A percentile compares a stretch with the other conserved stretches of the same genome.
Conservation (phyloP, 164 flowering plant species). For the Protea cynaroides region DNA sequence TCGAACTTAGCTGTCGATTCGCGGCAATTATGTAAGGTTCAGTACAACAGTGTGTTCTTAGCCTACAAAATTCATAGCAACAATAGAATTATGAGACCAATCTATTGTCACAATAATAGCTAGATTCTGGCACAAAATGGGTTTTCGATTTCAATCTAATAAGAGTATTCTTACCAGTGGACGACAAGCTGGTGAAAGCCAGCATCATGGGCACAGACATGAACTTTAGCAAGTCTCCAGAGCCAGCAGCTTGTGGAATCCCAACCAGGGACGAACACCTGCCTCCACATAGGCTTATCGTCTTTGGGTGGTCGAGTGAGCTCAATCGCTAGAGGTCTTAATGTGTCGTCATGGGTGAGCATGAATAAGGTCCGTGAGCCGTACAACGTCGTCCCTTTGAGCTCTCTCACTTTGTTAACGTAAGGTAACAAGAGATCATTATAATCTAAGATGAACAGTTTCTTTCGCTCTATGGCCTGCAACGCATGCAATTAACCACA, state of each 20-base stretch:
- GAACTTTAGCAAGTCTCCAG: constrained; percentile 41
- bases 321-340: constrained; percentile 69
- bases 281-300: constrained; percentile 17
- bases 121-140: too few relatives aligned
- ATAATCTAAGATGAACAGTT: constrained; percentile 56
- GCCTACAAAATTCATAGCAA: constrained; percentile 15
- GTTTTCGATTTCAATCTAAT: too few relatives aligned
- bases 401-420: constrained; percentile 31
- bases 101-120: too few relatives aligned
- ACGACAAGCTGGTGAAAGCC: constrained; percentile 30
- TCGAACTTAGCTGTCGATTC: constrained; percentile 25
- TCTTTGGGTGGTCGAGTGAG: constrained; percentile 45
- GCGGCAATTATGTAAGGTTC: constrained; percentile 25
- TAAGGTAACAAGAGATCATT: constrained; percentile 57
- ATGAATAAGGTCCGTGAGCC: constrained; percentile 31
- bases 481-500: constrained; percentile 10
- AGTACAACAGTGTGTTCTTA: constrained; percentile 25
- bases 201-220: constrained; percentile 35
- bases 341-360: constrained; percentile 28
- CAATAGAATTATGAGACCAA: not conserved
- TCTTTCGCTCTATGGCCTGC: constrained; percentile 52
- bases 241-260: constrained; percentile 30
- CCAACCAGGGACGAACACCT: constrained; percentile 15
- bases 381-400: constrained; percentile 23
- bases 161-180: constrained; percentile 44